Evolutionary conservation across 2,329 filamentous ascomycete genomes (phyloP).

Genomic region (Colletotrichum sp.): DNA sequence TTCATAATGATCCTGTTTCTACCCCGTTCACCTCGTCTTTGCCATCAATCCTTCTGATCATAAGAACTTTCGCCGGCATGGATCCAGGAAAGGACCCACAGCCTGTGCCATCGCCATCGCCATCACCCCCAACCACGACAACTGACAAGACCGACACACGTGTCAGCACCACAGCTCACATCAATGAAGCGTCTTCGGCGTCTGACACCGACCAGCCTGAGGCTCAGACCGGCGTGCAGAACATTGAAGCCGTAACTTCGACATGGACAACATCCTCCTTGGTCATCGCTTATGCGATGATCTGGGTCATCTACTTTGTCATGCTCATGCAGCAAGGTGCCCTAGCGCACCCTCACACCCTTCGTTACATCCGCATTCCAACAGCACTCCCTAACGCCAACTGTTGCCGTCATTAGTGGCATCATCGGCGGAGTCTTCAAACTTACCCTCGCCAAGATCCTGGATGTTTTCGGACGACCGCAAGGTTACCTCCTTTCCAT

Average conservation of each 20-base stretch:
- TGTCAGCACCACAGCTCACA: neutral
- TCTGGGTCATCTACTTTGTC: neutral
- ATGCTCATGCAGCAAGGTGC: neutral
- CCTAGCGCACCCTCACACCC: neutral
- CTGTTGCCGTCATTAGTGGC: neutral
- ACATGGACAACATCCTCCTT: neutral
- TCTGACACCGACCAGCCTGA: neutral
- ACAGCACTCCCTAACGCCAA: neutral
- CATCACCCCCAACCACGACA: neutral
- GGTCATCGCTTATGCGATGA: neutral
- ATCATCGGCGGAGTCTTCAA: neutral
- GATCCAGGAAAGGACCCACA: neutral
- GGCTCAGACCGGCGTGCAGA: neutral
- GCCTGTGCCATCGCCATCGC: neutral
- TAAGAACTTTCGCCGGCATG: neutral
- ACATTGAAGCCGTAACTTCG: neutral
- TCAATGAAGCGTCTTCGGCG: neutral
- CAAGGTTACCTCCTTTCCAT: conserved; percentile 35
- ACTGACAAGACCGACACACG: neutral
- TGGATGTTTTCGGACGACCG: conserved; percentile 39
- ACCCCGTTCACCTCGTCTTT: neutral
- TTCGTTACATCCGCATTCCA: neutral
- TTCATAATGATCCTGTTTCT: neutral
- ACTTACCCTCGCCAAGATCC: conserved; percentile 33
- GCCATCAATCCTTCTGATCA: neutral